Percentiles rank a stretch among this genome's conserved stretches.
Conservation (phyloP, 495 filamentous ascomycete genomes). For the Trichoderma orchidacearum region DNA sequence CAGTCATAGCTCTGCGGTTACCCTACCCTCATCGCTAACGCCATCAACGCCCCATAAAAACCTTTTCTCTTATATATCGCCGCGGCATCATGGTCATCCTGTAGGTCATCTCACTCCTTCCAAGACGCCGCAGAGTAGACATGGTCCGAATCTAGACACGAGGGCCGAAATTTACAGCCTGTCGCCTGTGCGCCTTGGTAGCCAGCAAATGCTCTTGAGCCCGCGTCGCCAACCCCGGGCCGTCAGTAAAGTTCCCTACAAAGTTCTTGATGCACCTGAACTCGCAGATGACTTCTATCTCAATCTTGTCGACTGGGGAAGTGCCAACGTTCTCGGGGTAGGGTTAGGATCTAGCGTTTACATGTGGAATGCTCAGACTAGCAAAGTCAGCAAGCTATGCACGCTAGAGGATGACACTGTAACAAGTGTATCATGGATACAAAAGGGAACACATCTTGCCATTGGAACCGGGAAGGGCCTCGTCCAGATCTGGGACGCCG, state of each 20-base stretch:
- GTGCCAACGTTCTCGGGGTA: conserved; percentile 81
- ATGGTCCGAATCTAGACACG: conserved; percentile 73
- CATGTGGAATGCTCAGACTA: conserved; percentile 89
- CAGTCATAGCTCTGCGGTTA: conserved; percentile 41
- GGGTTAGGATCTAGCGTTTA: conserved; percentile 91
- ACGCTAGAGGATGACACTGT: conserved; percentile 88
- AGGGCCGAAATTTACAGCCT: conserved; percentile 86
- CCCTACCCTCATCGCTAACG: conserved; percentile 55
- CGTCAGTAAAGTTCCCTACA: conserved; percentile 92
- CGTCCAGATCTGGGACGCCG: conserved; percentile 96
- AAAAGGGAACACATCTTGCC: conserved; percentile 84
- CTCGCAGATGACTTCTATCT: conserved; percentile 95
- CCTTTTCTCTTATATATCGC: conserved; percentile 83
- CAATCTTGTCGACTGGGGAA: conserved; percentile 97
- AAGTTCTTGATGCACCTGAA: conserved; percentile 92
- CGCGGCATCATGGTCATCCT: conserved; percentile 48
- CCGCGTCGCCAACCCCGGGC: conserved; percentile 77
- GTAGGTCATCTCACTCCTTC: conserved; percentile 71
- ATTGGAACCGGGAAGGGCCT: conserved; percentile 89
- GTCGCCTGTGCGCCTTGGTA: conserved; percentile 79
- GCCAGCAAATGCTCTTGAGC: conserved; percentile 80
- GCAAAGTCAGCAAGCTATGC: conserved; percentile 81
- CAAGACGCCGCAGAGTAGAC: conserved; percentile 75
- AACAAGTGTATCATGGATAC: conserved; percentile 96
- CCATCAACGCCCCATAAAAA: conserved; percentile 96